Percentiles rank a stretch among this genome's conserved stretches.
Evolutionary conservation across 2,329 filamentous ascomycete genomes (phyloP).

Genomic region (Pseudopyricularia cyperi): DNA sequence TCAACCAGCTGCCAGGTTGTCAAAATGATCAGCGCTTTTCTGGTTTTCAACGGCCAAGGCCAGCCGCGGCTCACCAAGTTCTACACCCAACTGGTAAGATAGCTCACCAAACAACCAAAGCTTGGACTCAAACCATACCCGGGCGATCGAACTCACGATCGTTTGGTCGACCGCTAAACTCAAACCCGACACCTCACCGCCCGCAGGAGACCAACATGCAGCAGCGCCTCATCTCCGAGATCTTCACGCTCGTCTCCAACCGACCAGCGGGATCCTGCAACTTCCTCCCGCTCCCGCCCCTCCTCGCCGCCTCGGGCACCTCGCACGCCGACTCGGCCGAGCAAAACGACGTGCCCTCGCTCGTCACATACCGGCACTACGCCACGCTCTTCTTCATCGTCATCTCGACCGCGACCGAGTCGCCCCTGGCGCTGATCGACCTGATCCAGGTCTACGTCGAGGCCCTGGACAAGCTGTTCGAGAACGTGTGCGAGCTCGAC

Average conservation of each 20-base stretch:
- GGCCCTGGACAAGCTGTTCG: constrained; percentile 84
- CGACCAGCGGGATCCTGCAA: constrained; percentile 89
- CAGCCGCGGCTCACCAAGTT: constrained; percentile 96
- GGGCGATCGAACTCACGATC: too few relatives aligned
- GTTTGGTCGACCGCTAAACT: too few relatives aligned
- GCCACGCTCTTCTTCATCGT: constrained; percentile 98
- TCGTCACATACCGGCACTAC: constrained; percentile 96
- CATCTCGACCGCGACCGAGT: constrained; percentile 93
- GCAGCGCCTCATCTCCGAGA: constrained; percentile 91
- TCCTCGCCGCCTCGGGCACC: constrained; percentile 50
- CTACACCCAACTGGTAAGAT: constrained; percentile 80
- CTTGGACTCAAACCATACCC: neutral
- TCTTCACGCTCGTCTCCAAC: constrained; percentile 90
- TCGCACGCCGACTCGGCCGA: constrained; percentile 45
- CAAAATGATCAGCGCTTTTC: constrained; percentile 92
- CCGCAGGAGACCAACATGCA: constrained; percentile 87
- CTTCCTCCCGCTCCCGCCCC: constrained; percentile 70
- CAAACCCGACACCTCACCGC: neutral
- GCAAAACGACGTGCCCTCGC: constrained; percentile 79
- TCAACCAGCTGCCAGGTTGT: constrained; percentile 3
- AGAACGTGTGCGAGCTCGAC: constrained; percentile 97
- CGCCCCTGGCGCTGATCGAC: constrained; percentile 86
- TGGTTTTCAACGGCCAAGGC: constrained; percentile 97
- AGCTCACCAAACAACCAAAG: neutral
- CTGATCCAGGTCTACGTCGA: constrained; percentile 98